phyloP scores from a whole-genome alignment of 768 basidiomycete genomes.

The Kwoniella dejecticola region DNA sequence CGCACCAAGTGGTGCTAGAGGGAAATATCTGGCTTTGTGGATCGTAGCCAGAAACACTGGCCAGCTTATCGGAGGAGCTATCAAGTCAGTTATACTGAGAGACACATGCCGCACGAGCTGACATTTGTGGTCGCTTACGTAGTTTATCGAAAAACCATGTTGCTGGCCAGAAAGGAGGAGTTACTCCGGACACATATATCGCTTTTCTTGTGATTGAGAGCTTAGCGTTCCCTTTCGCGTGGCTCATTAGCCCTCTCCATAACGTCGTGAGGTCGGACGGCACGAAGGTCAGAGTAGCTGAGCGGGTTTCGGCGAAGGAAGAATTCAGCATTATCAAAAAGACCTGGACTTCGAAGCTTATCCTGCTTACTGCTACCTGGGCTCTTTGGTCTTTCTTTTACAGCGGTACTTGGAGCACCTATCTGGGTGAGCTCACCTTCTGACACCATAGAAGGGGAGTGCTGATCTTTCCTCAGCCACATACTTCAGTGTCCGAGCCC shows the following conservation, averaged over 20 bases:
- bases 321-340: slow-evolving; percentile 27
- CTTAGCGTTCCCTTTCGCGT: slow-evolving; percentile 16
- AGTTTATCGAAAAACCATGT: slow-evolving; percentile 21
- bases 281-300: slow-evolving; percentile 20
- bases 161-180: slow-evolving; percentile 10
- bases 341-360: slow-evolving; percentile 20
- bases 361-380: slow-evolving; percentile 16
- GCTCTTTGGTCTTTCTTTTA: slow-evolving; percentile 27
- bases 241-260: slow-evolving; percentile 19
- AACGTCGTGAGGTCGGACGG: slow-evolving; percentile 34
- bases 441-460: no score
- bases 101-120: no score
- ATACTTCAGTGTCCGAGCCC: slow-evolving; percentile 33
- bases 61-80: slow-evolving; percentile 30
- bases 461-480: no score
- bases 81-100: slow-evolving; percentile 23
- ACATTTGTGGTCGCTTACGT: no score
- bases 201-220: slow-evolving; percentile 23
- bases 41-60: slow-evolving; percentile 27
- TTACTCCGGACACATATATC: slow-evolving; percentile 21
- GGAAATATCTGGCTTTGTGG: slow-evolving; percentile 36
- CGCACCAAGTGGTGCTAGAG: slow-evolving; percentile 24
- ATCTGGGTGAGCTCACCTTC: no score
- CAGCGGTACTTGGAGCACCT: slow-evolving; percentile 35
- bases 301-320: slow-evolving; percentile 13